Percentiles rank a stretch among this genome's conserved stretches.
Conservation (phyloP, 2,329 filamentous ascomycete species). For the Elsinoe batatas region DNA sequence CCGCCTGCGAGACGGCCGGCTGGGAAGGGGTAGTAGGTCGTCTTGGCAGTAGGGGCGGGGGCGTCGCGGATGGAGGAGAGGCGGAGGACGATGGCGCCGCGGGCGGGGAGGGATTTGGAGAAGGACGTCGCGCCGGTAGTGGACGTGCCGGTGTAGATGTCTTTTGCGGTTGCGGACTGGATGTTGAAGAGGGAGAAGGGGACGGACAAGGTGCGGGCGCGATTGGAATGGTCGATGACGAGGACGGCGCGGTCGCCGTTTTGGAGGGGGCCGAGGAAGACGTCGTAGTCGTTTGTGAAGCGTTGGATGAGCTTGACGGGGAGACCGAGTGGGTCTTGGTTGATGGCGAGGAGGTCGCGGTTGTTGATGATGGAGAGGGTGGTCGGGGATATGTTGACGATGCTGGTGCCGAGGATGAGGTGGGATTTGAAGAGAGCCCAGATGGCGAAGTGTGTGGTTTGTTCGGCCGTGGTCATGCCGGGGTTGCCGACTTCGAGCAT, state of each 20-base stretch:
- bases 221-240: slow-evolving; percentile 31
- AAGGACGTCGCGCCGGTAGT: slow-evolving; percentile 17
- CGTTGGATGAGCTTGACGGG: slow-evolving; percentile 41
- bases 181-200: slow-evolving; percentile 27
- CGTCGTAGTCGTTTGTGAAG: slow-evolving; percentile 31
- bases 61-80: slow-evolving; percentile 26
- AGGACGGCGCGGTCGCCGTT: slow-evolving; percentile 28
- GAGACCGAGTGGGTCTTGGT: slow-evolving; percentile 46
- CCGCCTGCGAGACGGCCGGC: slow-evolving; percentile 25
- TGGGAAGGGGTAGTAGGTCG: slow-evolving; percentile 26
- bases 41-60: slow-evolving; percentile 12
- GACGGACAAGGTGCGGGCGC: slow-evolving; percentile 24
- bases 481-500: slow-evolving; percentile 23
- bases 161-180: slow-evolving; percentile 26
- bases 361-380: slow-evolving; percentile 33
- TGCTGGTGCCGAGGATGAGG: slow-evolving; percentile 21
- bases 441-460: slow-evolving; percentile 23
- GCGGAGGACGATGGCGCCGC: slow-evolving; percentile 25
- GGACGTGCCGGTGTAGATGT: slow-evolving; percentile 28
- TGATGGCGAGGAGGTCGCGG: slow-evolving; percentile 47
- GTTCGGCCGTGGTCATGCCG: slow-evolving; percentile 23
- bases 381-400: slow-evolving; percentile 16
- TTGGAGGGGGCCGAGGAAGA: slow-evolving; percentile 31
- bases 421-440: slow-evolving; percentile 25
- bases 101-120: slow-evolving; percentile 20